These are phyloP conservation scores for Hebeloma cylindrosporum DNA, from an alignment of 768 basidiomycete species.

Conservation along the genomic window DNA sequence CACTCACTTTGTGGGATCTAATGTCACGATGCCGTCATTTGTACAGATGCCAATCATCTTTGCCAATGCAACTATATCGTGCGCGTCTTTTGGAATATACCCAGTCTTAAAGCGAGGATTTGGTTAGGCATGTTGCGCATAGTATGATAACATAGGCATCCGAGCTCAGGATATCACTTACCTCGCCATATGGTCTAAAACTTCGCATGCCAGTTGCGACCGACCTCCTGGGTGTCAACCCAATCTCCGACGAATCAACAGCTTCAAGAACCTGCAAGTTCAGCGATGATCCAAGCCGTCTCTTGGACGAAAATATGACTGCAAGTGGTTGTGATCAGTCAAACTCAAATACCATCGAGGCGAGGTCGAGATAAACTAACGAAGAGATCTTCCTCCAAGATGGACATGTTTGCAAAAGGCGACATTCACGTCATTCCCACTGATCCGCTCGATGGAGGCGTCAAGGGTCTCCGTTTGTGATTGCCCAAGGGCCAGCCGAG, in stretches of 20 bases:
- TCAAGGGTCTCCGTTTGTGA: conserved; percentile 46
- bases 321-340: not conserved
- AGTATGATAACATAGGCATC: too few relatives aligned
- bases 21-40: conserved; percentile 61
- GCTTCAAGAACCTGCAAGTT: conserved; percentile 62
- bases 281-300: conserved; percentile 53
- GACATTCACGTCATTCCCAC: conserved; percentile 52
- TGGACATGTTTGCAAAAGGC: conserved; percentile 60
- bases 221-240: conserved; percentile 36
- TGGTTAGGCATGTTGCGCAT: not conserved
- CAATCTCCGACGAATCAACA: conserved; percentile 37
- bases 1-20: conserved; percentile 67
- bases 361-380: conserved; percentile 38
- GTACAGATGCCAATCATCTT: conserved; percentile 69
- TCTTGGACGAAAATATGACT: conserved; percentile 74
- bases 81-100: conserved; percentile 71
- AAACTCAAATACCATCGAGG: not conserved
- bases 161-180: conserved; percentile 30
- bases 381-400: conserved; percentile 51
- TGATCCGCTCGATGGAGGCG: conserved; percentile 61
- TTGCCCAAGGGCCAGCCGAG: conserved; percentile 53
- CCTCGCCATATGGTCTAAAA: conserved; percentile 68
- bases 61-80: conserved; percentile 55
- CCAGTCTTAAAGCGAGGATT: conserved; percentile 45
- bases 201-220: conserved; percentile 32